These are phyloP conservation scores for Murraya paniculata DNA, from an alignment of 345 rosid species.

Conservation along the genomic window DNA sequence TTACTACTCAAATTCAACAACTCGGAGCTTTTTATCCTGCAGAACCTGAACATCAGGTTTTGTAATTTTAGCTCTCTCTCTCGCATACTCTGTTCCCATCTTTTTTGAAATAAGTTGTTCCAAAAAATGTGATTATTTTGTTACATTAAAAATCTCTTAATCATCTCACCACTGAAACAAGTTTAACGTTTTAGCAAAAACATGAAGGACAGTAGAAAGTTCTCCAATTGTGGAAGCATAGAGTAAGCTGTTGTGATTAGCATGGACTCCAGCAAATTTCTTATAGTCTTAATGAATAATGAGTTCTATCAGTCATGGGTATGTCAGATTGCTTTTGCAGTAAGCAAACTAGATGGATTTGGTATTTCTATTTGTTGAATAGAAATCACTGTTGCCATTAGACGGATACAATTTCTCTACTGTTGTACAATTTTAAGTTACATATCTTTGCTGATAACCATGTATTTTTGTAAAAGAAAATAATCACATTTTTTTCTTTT, in stretches of 20 bases:
- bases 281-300: background rate
- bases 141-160: background rate
- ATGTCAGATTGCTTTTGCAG: background rate
- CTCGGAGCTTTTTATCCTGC: constrained; percentile 69
- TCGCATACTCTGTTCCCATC: background rate
- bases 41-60: constrained; percentile 93
- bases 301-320: background rate
- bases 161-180: background rate
- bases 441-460: background rate
- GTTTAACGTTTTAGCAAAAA: background rate
- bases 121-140: background rate
- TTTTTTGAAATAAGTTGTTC: background rate
- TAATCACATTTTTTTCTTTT: no score
- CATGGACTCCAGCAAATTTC: background rate
- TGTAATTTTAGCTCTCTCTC: background rate
- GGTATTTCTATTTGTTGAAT: background rate
- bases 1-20: constrained; percentile 82
- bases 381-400: background rate
- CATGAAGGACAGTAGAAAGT: background rate
- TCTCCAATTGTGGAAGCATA: background rate
- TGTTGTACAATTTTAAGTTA: background rate
- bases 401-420: background rate
- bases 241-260: background rate
- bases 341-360: background rate
- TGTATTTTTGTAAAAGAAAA: background rate